Conservation (phyloP, 345 rosid genomes). For the Garcia nutans region DNA sequence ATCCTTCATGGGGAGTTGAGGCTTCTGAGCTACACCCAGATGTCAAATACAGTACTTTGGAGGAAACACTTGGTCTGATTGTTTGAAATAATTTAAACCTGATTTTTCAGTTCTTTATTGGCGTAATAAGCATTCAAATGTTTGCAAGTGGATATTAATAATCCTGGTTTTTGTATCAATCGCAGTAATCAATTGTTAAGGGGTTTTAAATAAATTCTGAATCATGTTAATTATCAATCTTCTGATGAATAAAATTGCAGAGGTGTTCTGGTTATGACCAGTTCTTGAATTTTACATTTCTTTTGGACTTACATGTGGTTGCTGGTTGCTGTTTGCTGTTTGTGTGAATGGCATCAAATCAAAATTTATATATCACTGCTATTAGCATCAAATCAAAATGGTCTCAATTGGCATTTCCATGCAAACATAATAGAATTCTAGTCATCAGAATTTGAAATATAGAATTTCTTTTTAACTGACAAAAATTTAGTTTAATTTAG, state of each 20-base stretch:
- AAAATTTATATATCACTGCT: not conserved
- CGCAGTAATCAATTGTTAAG: not conserved
- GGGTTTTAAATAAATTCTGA: not conserved
- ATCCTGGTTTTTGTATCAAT: not conserved
- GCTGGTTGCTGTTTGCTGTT: too few species aligned
- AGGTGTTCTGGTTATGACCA: not conserved
- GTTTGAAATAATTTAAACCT: slow-evolving; percentile 1
- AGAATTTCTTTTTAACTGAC: too few species aligned
- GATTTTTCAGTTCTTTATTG: not conserved
- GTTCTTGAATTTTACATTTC: not conserved
- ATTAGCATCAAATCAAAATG: too few species aligned
- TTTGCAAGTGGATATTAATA: not conserved
- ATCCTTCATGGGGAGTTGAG: slow-evolving; percentile 27
- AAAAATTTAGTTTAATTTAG: too few species aligned
- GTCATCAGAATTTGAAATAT: not conserved
- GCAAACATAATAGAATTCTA: not conserved
- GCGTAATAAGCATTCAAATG: not conserved
- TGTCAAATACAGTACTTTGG: slow-evolving; percentile 26
- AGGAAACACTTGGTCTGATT: slow-evolving; percentile 20
- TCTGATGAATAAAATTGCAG: not conserved
- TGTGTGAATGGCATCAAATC: too few species aligned
- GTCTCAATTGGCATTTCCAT: not conserved
- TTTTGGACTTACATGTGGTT: not conserved
- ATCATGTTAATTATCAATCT: too few species aligned
- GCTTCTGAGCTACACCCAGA: slow-evolving; percentile 29